Conservation (phyloP, 495 filamentous ascomycete species). For the Xylaria castorea region DNA sequence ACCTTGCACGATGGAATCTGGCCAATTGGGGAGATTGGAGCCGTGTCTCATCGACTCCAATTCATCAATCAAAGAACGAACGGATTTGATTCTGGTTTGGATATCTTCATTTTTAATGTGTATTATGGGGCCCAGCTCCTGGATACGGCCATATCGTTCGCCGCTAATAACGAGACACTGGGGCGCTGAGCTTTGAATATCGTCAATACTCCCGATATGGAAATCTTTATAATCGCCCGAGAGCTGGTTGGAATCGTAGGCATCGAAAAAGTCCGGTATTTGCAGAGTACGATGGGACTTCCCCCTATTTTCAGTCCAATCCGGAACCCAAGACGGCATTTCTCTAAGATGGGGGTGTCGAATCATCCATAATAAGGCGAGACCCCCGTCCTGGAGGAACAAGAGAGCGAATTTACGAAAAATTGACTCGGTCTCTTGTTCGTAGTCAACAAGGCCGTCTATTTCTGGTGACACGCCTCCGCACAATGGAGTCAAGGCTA, state of each 20-base stretch:
- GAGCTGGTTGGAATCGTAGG: neutral
- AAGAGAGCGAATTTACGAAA: neutral
- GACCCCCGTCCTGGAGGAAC: neutral
- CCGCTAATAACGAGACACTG: neutral
- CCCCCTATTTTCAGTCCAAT: neutral
- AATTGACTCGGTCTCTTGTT: neutral
- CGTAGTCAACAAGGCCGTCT: neutral
- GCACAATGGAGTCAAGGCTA: neutral
- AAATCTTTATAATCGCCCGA: neutral
- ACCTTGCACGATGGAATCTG: neutral
- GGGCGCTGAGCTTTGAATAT: neutral
- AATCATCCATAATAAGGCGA: neutral
- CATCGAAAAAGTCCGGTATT: neutral
- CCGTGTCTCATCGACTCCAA: neutral
- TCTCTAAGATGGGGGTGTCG: neutral
- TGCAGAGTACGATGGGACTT: neutral
- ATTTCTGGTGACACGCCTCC: neutral
- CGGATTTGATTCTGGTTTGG: neutral
- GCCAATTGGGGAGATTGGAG: neutral
- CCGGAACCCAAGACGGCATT: slow-evolving; percentile 2
- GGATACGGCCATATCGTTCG: neutral
- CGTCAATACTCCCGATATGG: neutral
- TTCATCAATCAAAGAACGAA: neutral
- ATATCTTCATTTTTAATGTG: neutral
- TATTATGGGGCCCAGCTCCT: neutral